Percentiles rank a stretch among this genome's conserved stretches.
Evolutionary conservation across 495 filamentous ascomycete genomes (phyloP).

Genomic region (Talaromyces liani): DNA sequence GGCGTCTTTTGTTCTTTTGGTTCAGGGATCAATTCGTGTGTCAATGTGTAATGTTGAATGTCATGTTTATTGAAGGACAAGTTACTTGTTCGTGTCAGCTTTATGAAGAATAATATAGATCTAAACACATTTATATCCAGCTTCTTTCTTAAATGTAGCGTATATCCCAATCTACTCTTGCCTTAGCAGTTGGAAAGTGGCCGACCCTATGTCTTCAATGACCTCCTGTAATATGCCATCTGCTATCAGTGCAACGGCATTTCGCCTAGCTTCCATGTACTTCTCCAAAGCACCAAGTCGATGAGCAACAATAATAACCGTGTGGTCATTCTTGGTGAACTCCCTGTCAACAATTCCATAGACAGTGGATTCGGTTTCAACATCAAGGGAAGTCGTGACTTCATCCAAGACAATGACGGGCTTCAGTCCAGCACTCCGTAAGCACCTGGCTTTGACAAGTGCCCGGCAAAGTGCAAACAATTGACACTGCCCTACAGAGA

Average conservation of each 20-base stretch:
- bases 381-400: constrained; percentile 7
- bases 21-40: neutral
- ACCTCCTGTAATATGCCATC: neutral
- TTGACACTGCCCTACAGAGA: neutral
- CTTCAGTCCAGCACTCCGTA: neutral
- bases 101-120: neutral
- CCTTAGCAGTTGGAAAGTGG: neutral
- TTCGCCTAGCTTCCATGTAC: neutral
- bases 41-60: neutral
- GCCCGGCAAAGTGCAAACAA: constrained; percentile 7
- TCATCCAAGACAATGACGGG: constrained; percentile 11
- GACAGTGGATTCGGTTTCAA: constrained; percentile 4
- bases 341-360: constrained; percentile 6
- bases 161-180: neutral
- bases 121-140: neutral
- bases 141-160: neutral
- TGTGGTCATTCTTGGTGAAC: constrained; percentile 5
- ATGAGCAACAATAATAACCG: constrained; percentile 9
- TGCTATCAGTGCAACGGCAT: neutral
- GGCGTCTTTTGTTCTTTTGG: neutral
- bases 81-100: neutral
- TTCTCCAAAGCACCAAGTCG: neutral
- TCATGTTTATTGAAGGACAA: neutral
- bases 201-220: neutral
- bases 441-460: neutral